These are phyloP conservation scores for Fusarium globosum DNA, from an alignment of 2,329 filamentous ascomycete species.

Conservation along the genomic window DNA sequence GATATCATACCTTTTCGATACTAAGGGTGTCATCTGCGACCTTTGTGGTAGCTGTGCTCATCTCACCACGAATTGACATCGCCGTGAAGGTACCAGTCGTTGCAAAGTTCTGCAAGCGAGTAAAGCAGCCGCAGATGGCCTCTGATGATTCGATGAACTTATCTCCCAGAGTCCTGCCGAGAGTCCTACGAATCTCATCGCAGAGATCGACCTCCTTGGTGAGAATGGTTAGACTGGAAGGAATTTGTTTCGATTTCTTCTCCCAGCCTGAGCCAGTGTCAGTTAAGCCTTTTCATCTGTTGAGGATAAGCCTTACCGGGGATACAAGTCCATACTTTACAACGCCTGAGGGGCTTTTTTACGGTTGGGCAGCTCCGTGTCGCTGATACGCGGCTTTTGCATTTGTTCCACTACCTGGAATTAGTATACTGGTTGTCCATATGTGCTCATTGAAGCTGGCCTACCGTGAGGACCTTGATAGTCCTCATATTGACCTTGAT, in stretches of 20 bases:
- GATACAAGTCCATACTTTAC: not conserved
- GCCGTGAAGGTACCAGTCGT: not conserved
- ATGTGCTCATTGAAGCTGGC: accelerated
- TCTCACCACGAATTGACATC: not conserved
- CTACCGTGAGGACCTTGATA: not conserved
- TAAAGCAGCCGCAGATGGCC: not conserved
- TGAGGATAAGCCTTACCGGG: not conserved
- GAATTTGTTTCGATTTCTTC: not conserved
- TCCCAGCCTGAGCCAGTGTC: not conserved
- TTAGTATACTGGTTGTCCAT: not conserved
- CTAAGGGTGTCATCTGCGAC: accelerated
- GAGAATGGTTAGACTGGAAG: not conserved
- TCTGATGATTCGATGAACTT: not conserved
- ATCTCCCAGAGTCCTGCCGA: accelerated
- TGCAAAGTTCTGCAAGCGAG: not conserved
- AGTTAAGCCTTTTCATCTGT: accelerated
- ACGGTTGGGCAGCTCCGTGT: not conserved
- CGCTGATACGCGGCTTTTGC: not conserved
- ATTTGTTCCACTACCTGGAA: not conserved
- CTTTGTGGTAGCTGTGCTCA: not conserved
- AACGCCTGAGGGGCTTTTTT: not conserved
- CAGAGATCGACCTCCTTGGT: not conserved
- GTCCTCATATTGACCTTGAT: not conserved
- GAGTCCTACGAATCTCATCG: not conserved
- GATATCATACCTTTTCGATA: not conserved